Base-by-base conservation (phyloP, 1,139 yeast genomes). In the Spathaspora jeffriesii region DNA sequence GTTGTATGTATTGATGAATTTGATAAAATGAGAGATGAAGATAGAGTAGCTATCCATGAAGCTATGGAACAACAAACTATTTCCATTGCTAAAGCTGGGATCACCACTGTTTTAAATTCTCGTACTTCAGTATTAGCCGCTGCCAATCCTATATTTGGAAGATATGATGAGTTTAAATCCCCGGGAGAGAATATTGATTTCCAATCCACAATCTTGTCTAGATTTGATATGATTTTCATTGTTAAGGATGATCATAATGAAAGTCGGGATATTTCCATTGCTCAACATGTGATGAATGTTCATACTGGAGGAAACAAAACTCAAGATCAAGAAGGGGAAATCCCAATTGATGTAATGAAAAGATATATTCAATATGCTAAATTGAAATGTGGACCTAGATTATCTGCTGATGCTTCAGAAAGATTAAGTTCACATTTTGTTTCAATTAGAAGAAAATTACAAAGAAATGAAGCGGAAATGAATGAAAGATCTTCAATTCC, bases 31-130 rank as follows among this genome's bases (percentile, higher is more conserved):
- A 80, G 98, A 68, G 99, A 95, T 62, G 99, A 93, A 65, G 99
- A 95, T 68, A 81, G 99, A 65, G 99, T 93, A 34, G 99, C 99
- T 0, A 95, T 93, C 58, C 99, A 93, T 67, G 99, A 93, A 76
- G 99, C 99, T 8, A 93, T 93, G 99, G 99, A 93, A 73, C 99
- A 93, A 69, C 99, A 93, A 70, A 93, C 99, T 0, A 93, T 93
- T 55, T 92, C 98, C n/a, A 91, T 93, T 64, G 99, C 99, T 42
- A 93, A 93, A 66, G 99, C 99, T 9, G 99, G 99, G 66, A 93
- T 93, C 58, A 93, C 98, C 4, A 95, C 99, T 0, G 91, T 93
- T 48, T 78, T 93, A 55, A 93, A 93, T 65, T 92, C 99, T 2
- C 80, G 99, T 70, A 93, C 99, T 1, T 85, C 96, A 37, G 99